phyloP scores from a whole-genome alignment of 139 green algal genomes.

The Marvania coccoides region DNA sequence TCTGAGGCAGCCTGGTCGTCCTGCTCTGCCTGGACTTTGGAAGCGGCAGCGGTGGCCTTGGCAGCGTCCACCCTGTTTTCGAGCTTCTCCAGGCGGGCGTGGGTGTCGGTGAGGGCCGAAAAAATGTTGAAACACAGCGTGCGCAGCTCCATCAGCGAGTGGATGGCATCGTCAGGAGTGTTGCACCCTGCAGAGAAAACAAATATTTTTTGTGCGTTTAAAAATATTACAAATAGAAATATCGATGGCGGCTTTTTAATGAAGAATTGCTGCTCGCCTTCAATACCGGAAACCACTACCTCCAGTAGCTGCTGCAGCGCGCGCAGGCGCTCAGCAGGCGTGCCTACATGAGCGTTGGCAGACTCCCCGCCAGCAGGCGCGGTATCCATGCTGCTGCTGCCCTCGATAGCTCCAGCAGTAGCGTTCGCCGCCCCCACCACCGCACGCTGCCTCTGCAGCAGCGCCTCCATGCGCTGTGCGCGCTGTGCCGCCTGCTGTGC shows the following conservation, averaged over 20 bases:
- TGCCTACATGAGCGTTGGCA: not conserved
- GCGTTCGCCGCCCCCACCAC: not conserved
- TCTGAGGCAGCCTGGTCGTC: no score
- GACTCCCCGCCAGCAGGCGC: not conserved
- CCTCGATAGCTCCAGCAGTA: not conserved
- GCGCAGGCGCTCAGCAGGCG: not conserved
- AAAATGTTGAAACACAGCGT: not conserved
- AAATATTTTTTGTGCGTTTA: no score
- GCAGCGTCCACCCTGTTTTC: not conserved
- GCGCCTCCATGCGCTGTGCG: not conserved
- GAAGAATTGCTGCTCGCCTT: no score
- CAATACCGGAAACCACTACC: not conserved
- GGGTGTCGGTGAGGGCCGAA: not conserved
- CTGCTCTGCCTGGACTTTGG: no score
- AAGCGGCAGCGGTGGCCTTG: not conserved
- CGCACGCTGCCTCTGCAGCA: conserved; percentile 12
- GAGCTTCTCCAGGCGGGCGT: not conserved
- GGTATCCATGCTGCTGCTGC: not conserved
- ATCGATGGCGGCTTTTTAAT: no score
- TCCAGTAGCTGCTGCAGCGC: not conserved
- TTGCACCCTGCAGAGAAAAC: not conserved
- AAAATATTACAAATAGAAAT: no score
- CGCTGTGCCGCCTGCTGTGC: not conserved
- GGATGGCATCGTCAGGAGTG: not conserved
- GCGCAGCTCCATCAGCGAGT: not conserved